phyloP scores from a whole-genome alignment of 23 red algal species.

The Agarophyton chilense region DNA sequence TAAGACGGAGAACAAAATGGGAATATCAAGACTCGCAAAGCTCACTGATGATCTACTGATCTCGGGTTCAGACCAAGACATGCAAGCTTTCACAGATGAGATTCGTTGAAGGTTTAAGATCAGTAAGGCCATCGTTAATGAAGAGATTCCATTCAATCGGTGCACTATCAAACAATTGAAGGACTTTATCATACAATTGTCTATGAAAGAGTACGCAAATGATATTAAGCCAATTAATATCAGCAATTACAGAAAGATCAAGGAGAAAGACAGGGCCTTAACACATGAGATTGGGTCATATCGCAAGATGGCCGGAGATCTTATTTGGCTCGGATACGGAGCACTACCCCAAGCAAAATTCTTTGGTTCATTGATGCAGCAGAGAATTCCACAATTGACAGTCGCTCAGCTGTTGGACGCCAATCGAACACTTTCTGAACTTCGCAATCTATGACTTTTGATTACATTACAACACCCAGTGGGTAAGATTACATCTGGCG shows the following conservation, averaged over 20 bases:
- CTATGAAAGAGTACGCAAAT: neutral
- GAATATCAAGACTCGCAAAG: neutral
- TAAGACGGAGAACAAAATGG: neutral
- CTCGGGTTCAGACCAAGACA: neutral
- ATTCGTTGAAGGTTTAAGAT: neutral
- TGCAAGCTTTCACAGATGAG: neutral
- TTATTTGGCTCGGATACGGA: neutral
- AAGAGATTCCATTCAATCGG: neutral
- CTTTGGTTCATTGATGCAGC: constrained; percentile 8
- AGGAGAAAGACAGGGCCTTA: neutral
- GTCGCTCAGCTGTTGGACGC: neutral
- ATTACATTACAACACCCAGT: neutral
- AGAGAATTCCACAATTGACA: neutral
- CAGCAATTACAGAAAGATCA: neutral
- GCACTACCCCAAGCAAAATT: constrained; percentile 5
- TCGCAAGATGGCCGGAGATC: constrained; percentile 2
- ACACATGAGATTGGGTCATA: neutral
- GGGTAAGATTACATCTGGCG: neutral
- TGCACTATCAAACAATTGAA: constrained; percentile 8
- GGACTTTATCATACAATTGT: neutral
- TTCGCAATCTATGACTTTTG: neutral
- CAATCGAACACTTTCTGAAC: constrained; percentile 17
- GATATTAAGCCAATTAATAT: constrained; percentile 10
- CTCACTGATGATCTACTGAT: constrained; percentile 21
- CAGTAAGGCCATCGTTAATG: neutral